Evolutionary conservation across 345 rosid species (phyloP).

Genomic region (Atalantia buxifolia): DNA sequence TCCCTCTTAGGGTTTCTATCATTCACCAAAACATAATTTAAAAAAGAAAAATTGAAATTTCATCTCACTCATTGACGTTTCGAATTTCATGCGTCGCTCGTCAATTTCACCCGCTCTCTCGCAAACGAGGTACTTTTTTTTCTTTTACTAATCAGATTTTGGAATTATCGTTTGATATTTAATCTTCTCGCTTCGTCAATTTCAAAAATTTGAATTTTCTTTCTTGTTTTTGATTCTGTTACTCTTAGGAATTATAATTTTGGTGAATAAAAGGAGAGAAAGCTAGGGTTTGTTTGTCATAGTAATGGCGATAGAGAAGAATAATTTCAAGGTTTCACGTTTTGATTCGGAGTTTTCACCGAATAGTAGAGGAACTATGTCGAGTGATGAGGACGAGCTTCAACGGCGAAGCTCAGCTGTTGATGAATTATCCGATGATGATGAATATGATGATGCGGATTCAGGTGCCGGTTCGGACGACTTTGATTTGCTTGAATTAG

Average conservation of each 20-base stretch:
- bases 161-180: neutral
- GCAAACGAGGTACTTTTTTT: conserved; percentile 31
- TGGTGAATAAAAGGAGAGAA: neutral
- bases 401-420: conserved; percentile 46
- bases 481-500: conserved; percentile 87
- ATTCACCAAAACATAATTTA: conserved; percentile 16
- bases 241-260: neutral
- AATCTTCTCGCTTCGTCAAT: neutral
- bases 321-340: conserved; percentile 67
- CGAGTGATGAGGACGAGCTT: conserved; percentile 73
- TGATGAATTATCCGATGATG: conserved; percentile 69
- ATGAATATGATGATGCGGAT: conserved; percentile 85
- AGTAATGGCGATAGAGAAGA: conserved; percentile 96
- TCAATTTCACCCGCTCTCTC: conserved; percentile 15
- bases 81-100: conserved; percentile 10
- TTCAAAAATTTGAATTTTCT: conserved; percentile 9
- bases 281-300: conserved; percentile 7
- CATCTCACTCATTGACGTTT: conserved; percentile 3
- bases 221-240: conserved; percentile 17
- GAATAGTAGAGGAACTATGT: conserved; percentile 64
- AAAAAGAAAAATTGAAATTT: neutral
- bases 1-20: conserved; percentile 56
- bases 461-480: conserved; percentile 98
- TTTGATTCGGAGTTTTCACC: conserved; percentile 84
- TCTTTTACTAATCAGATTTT: neutral